Percentiles rank a stretch among this genome's conserved stretches.
Conservation (phyloP, 2,329 filamentous ascomycete species). For the Penicillium italicum region DNA sequence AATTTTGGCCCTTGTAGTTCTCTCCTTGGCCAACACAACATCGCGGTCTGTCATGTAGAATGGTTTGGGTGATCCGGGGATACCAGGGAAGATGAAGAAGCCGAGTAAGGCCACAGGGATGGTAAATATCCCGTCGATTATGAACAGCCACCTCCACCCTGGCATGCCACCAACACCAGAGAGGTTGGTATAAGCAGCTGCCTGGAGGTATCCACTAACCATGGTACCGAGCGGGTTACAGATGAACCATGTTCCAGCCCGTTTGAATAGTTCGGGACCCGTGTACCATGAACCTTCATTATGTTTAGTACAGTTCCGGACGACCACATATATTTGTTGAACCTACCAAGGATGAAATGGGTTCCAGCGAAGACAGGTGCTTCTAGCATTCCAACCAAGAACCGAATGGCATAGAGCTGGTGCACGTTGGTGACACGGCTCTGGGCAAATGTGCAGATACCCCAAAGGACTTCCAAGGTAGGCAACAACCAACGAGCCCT, state of each 20-base stretch:
- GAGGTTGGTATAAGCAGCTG: conserved; percentile 52
- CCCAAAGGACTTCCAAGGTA: conserved; percentile 33
- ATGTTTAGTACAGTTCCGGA: background rate
- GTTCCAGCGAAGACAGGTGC: conserved; percentile 34
- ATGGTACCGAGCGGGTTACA: conserved; percentile 53
- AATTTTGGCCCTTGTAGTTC: conserved; percentile 25
- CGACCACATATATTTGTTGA: background rate
- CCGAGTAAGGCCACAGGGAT: conserved; percentile 55
- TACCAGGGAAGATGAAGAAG: conserved; percentile 48
- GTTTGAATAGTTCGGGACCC: conserved; percentile 50
- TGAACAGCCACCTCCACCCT: conserved; percentile 57
- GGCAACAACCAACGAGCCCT: conserved; percentile 32
- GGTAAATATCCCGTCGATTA: conserved; percentile 57
- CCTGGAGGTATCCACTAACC: conserved; percentile 57
- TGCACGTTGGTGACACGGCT: conserved; percentile 31
- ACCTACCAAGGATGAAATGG: conserved; percentile 30
- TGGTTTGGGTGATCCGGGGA: conserved; percentile 42
- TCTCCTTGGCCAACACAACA: conserved; percentile 37
- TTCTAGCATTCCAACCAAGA: conserved; percentile 35
- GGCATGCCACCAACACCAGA: conserved; percentile 49
- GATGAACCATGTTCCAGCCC: conserved; percentile 54
- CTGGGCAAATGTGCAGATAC: conserved; percentile 35
- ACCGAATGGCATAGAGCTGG: conserved; percentile 35
- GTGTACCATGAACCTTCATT: conserved; percentile 41
- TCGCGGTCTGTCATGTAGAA: conserved; percentile 39